These are phyloP conservation scores for Lentinula sp. DNA, from an alignment of 768 basidiomycete species.

Conservation along the genomic window DNA sequence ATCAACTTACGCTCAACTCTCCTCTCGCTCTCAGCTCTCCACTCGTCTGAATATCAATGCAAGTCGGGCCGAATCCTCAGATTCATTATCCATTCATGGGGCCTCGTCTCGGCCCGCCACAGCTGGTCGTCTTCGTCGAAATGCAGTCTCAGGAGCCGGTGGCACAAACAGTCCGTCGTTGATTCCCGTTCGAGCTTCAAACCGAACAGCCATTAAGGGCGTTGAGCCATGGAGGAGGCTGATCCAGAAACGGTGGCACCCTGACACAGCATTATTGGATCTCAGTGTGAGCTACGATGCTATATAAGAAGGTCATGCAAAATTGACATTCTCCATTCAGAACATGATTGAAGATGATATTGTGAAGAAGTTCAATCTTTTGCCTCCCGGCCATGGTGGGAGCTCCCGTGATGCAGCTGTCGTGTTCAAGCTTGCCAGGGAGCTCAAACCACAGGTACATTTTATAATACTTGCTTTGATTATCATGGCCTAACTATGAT, in stretches of 20 bases:
- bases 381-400: conserved; percentile 67
- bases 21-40: conserved; percentile 28
- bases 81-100: conserved; percentile 60
- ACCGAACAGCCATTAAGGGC: conserved; percentile 5
- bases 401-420: conserved; percentile 66
- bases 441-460: conserved; percentile 68
- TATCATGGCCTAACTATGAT: conserved; percentile 8
- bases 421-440: conserved; percentile 81
- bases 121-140: conserved; percentile 54
- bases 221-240: conserved; percentile 75
- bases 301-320: conserved; percentile 8
- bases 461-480: conserved; percentile 4
- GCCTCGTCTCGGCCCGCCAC: conserved; percentile 41
- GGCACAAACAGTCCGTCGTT: neutral
- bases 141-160: conserved; percentile 34
- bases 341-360: conserved; percentile 74
- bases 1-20: conserved; percentile 18
- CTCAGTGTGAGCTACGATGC: conserved; percentile 58
- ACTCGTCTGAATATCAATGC: conserved; percentile 25
- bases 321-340: conserved; percentile 31
- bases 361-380: conserved; percentile 63
- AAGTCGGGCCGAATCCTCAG: conserved; percentile 33
- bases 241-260: conserved; percentile 67
- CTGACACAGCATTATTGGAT: conserved; percentile 65
- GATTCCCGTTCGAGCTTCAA: conserved; percentile 5